phyloP scores from a whole-genome alignment of 1,284 basidiomycete species.

The Naganishia sp. region DNA sequence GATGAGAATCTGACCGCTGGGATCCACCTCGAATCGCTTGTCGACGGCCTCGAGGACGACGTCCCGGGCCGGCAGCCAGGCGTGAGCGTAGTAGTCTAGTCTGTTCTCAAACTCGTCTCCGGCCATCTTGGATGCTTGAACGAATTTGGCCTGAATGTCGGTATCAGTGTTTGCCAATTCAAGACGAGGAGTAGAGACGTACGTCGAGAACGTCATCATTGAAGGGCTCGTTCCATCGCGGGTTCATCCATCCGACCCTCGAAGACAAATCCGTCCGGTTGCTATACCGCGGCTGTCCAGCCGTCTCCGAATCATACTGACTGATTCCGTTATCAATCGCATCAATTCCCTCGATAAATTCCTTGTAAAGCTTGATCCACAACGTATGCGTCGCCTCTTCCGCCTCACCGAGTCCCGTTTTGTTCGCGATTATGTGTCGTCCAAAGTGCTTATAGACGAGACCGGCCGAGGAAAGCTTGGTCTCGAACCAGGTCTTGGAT shows the following conservation, averaged over 20 bases:
- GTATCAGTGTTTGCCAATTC: background rate
- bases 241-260: constrained; percentile 79
- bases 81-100: constrained; percentile 78
- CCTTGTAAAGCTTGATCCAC: constrained; percentile 88
- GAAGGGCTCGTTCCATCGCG: constrained; percentile 81
- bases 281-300: constrained; percentile 65
- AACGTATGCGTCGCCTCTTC: constrained; percentile 55
- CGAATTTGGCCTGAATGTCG: constrained; percentile 65
- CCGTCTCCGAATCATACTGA: constrained; percentile 59
- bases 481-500: constrained; percentile 58
- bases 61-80: constrained; percentile 90
- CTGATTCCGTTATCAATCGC: constrained; percentile 92
- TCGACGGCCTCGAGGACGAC: constrained; percentile 71
- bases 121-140: constrained; percentile 75
- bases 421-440: constrained; percentile 75
- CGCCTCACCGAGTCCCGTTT: constrained; percentile 59
- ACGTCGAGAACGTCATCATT: constrained; percentile 71
- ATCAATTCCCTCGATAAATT: constrained; percentile 93
- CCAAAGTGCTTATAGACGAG: constrained; percentile 89
- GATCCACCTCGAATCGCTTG: constrained; percentile 65
- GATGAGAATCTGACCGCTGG: constrained; percentile 74
- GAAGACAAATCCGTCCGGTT: constrained; percentile 77
- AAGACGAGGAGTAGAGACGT: constrained; percentile 42
- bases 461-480: constrained; percentile 90
- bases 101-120: constrained; percentile 83